Percentiles rank a stretch among this genome's conserved stretches.
These are phyloP conservation scores for Lanzia echinophila DNA, from an alignment of 2,329 filamentous ascomycete genomes.

Conservation along the genomic window DNA sequence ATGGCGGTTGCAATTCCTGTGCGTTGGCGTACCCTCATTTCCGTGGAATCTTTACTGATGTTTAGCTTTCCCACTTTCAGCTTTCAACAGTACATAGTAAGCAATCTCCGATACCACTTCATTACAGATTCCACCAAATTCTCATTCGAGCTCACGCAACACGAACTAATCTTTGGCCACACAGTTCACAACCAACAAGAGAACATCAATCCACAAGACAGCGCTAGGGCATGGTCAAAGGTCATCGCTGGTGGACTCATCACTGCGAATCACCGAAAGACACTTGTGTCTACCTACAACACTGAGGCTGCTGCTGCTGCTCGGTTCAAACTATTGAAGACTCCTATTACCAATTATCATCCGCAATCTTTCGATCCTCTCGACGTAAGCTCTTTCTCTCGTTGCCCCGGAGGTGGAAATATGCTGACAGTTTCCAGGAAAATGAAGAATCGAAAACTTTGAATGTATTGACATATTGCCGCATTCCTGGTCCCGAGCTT, in stretches of 20 bases:
- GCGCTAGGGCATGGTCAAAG: not conserved
- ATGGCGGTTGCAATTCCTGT: not conserved
- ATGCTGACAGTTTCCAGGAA: not conserved
- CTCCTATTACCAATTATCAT: not conserved
- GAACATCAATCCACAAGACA: not conserved
- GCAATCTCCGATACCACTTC: not conserved
- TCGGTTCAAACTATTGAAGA: not conserved
- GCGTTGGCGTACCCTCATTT: not conserved
- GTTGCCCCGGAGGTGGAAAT: not conserved
- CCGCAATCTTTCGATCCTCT: not conserved
- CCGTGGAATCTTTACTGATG: not conserved
- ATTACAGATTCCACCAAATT: not conserved
- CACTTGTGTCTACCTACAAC: constrained; percentile 1
- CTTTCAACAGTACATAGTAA: not conserved
- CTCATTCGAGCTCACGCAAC: too few species aligned
- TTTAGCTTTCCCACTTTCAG: not conserved
- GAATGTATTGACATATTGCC: constrained; percentile 4
- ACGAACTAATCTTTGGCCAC: too few species aligned
- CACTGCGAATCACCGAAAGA: not conserved
- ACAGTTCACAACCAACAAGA: not conserved
- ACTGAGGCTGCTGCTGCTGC: not conserved
- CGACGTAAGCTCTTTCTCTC: not conserved
- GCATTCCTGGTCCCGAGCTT: constrained; percentile 5
- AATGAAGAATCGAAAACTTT: not conserved
- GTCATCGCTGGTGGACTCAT: not conserved